Evolutionary conservation across 2,329 filamentous ascomycete genomes (phyloP).

Genomic region (Calycina herbarum): DNA sequence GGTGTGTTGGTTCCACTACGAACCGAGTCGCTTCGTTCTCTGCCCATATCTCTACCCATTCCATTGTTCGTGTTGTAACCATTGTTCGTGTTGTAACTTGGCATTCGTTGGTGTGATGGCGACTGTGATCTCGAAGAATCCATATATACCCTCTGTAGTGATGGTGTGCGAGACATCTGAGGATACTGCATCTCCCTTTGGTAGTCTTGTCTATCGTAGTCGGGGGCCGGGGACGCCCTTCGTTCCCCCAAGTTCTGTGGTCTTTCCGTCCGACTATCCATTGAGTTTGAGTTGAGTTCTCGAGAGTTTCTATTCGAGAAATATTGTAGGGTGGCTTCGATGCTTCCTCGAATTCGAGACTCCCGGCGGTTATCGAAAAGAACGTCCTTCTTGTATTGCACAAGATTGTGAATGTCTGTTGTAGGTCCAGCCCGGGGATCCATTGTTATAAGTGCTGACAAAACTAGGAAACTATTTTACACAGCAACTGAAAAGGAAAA

Average conservation of each 20-base stretch:
- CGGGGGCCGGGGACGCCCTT: conserved; percentile 12
- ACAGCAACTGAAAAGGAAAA: conserved; percentile 1
- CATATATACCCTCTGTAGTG: conserved; percentile 8
- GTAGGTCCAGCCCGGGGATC: conserved; percentile 23
- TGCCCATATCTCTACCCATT: conserved; percentile 4
- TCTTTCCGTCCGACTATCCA: conserved; percentile 14
- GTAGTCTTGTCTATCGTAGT: not conserved
- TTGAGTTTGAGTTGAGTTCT: conserved; percentile 4
- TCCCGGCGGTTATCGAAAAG: conserved; percentile 28
- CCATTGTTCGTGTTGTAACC: not conserved
- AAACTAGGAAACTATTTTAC: conserved; percentile 7
- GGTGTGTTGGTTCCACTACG: not conserved
- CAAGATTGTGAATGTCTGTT: conserved; percentile 22
- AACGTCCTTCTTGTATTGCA: conserved; percentile 28
- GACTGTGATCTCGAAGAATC: not conserved
- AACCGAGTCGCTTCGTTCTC: conserved; percentile 4
- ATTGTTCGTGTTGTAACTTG: not conserved
- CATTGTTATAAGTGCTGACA: conserved; percentile 14
- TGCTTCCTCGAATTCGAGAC: conserved; percentile 26
- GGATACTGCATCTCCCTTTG: not conserved
- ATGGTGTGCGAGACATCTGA: not conserved
- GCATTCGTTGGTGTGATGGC: not conserved
- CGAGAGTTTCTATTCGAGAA: conserved; percentile 21
- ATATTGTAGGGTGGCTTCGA: conserved; percentile 29
- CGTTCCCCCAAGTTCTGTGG: conserved; percentile 19